Conservation (phyloP, 352 stramenopile species). For the Phytophthora cryptogea region DNA sequence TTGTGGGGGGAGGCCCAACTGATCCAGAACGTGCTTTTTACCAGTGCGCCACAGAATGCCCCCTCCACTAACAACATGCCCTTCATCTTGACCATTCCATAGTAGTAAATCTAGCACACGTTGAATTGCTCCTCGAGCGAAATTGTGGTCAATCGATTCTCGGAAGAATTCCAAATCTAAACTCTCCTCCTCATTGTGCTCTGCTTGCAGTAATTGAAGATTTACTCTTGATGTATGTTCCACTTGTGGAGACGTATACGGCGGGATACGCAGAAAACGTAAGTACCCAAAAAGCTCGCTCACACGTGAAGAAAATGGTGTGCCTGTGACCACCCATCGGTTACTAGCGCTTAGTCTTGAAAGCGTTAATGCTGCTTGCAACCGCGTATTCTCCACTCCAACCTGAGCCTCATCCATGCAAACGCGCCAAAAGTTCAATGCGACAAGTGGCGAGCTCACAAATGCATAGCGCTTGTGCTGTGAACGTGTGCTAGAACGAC, state of each 20-base stretch:
- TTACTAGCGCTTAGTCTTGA: constrained; percentile 60
- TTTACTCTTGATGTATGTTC: constrained; percentile 1
- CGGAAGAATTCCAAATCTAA: constrained; percentile 40
- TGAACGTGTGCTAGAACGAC: constrained; percentile 65
- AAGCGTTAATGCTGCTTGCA: constrained; percentile 84
- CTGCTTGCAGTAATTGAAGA: constrained; percentile 8
- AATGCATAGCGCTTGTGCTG: constrained; percentile 82
- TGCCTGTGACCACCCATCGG: constrained; percentile 92
- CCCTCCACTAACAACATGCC: constrained; percentile 21
- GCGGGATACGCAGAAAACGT: constrained; percentile 62
- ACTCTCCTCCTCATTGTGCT: constrained; percentile 29
- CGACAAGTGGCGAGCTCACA: constrained; percentile 86
- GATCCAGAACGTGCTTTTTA: constrained; percentile 73
- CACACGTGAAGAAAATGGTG: constrained; percentile 82
- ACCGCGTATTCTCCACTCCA: constrained; percentile 78
- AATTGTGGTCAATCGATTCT: constrained; percentile 41
- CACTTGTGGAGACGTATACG: constrained; percentile 29
- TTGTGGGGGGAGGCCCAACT: constrained; percentile 67
- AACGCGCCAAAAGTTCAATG: constrained; percentile 89
- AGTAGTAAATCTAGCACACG: constrained; percentile 59
- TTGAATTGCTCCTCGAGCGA: constrained; percentile 40
- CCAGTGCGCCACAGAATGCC: constrained; percentile 77
- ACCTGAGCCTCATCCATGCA: constrained; percentile 94
- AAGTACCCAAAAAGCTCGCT: constrained; percentile 89
- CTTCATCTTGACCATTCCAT: constrained; percentile 34